phyloP scores from a whole-genome alignment of 2,329 filamentous ascomycete genomes.

The Colletotrichum tropicale region DNA sequence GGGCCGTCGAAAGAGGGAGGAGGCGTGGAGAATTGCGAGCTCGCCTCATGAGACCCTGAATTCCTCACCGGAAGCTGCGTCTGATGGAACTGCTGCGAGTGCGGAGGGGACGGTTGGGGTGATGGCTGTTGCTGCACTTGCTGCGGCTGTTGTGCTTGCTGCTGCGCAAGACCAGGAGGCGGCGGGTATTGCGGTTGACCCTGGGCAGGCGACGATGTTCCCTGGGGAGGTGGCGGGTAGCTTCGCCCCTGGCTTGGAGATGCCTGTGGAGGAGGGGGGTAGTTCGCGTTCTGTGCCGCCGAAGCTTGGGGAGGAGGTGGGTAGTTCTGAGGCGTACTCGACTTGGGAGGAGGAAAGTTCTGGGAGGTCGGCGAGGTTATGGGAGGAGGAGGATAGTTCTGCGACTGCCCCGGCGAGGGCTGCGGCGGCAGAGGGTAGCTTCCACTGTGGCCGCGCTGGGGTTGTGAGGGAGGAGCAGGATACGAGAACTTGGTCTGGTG shows the following conservation, averaged over 20 bases:
- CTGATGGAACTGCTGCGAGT: slow-evolving; percentile 27
- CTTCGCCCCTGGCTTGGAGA: neutral
- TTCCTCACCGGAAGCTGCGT: slow-evolving; percentile 23
- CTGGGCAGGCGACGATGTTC: slow-evolving; percentile 17
- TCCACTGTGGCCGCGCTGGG: slow-evolving; percentile 23
- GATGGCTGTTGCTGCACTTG: slow-evolving; percentile 34
- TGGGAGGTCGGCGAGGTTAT: slow-evolving; percentile 19
- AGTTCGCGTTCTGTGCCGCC: neutral
- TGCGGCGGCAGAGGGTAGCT: slow-evolving; percentile 35
- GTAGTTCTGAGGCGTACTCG: slow-evolving; percentile 29
- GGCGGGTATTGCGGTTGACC: slow-evolving; percentile 31
- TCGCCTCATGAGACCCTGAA: slow-evolving; percentile 17
- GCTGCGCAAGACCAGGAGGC: slow-evolving; percentile 27
- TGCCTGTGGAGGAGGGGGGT: slow-evolving; percentile 17
- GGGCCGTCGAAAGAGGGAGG: slow-evolving; percentile 35
- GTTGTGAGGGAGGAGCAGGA: slow-evolving; percentile 40
- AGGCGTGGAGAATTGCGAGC: slow-evolving; percentile 27
- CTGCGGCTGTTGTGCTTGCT: slow-evolving; percentile 30
- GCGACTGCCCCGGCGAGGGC: slow-evolving; percentile 6
- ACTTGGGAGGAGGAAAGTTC: slow-evolving; percentile 29
- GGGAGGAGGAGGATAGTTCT: slow-evolving; percentile 30
- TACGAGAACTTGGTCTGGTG: slow-evolving; percentile 50
- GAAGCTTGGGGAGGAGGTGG: slow-evolving; percentile 27
- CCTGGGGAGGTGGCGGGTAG: slow-evolving; percentile 26
- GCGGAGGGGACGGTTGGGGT: slow-evolving; percentile 21